phyloP scores from a whole-genome alignment of 2,329 filamentous ascomycete genomes.

The Cladosporium cucumerinum region DNA sequence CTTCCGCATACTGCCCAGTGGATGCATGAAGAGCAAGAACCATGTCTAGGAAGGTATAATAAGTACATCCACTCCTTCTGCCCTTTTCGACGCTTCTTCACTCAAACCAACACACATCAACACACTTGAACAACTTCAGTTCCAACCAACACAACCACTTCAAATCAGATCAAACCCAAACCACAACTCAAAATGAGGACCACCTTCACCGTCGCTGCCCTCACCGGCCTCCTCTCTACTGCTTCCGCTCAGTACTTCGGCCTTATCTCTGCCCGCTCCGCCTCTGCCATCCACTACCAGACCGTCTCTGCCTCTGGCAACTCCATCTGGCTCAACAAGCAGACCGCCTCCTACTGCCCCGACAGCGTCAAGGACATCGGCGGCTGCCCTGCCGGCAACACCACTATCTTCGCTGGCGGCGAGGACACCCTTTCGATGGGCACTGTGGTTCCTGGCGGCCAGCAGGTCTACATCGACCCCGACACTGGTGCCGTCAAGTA shows the following conservation, averaged over 20 bases:
- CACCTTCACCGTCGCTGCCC: slow-evolving; percentile 15
- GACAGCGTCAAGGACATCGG: slow-evolving; percentile 16
- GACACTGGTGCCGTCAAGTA: slow-evolving; percentile 29
- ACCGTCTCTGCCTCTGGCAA: slow-evolving; percentile 26
- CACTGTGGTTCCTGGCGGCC: slow-evolving; percentile 27
- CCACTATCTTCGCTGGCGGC: slow-evolving; percentile 21
- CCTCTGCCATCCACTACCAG: slow-evolving; percentile 28
- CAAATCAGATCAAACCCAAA: not conserved
- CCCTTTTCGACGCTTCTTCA: not conserved
- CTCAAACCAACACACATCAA: not conserved
- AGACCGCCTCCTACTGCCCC: slow-evolving; percentile 32
- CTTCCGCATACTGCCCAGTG: slow-evolving; percentile 2
- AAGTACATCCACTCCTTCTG: not conserved
- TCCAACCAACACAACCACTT: not conserved
- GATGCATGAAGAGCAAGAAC: not conserved
- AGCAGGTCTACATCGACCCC: slow-evolving; percentile 33
- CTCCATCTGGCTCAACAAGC: slow-evolving; percentile 31
- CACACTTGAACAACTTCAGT: not conserved
- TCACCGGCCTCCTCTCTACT: slow-evolving; percentile 20
- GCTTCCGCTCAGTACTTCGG: slow-evolving; percentile 27
- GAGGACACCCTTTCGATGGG: slow-evolving; percentile 22
- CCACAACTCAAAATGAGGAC: slow-evolving; percentile 25
- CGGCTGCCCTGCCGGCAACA: slow-evolving; percentile 26
- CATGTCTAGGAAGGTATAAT: slow-evolving; percentile 9
- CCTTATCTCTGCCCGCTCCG: slow-evolving; percentile 27